These are phyloP conservation scores for Barnettozyma pratensis DNA, from an alignment of 805 yeast genomes.

Conservation along the genomic window DNA sequence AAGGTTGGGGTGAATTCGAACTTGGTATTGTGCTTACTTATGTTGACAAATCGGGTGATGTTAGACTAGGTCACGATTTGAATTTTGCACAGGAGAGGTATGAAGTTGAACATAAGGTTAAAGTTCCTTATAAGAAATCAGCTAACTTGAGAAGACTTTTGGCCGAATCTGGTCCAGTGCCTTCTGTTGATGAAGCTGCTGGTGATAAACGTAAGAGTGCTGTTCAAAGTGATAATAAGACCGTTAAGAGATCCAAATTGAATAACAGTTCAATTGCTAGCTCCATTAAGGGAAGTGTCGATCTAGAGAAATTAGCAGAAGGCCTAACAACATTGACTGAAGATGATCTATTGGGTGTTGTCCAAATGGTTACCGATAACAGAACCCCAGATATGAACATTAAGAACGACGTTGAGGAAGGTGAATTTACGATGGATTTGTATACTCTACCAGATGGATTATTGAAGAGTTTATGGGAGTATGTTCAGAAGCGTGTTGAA, in stretches of 20 bases:
- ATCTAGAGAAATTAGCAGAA: conserved; percentile 85
- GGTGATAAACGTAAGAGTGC: conserved; percentile 36
- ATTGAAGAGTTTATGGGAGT: conserved; percentile 91
- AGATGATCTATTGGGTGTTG: conserved; percentile 90
- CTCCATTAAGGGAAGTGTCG: conserved; percentile 72
- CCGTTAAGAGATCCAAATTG: conserved; percentile 23
- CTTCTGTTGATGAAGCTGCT: conserved; percentile 36
- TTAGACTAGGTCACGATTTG: conserved; percentile 81
- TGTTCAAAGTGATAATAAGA: conserved; percentile 17
- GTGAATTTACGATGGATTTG: conserved; percentile 95
- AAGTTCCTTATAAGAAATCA: conserved; percentile 66
- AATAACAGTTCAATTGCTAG: conserved; percentile 25
- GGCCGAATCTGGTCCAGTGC: conserved; percentile 79
- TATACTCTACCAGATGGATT: conserved; percentile 88
- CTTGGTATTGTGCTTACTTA: conserved; percentile 72
- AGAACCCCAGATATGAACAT: conserved; percentile 92
- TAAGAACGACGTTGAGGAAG: conserved; percentile 92
- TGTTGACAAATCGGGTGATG: conserved; percentile 84
- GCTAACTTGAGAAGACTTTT: conserved; percentile 63
- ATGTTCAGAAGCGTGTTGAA: conserved; percentile 66
- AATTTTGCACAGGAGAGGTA: conserved; percentile 78
- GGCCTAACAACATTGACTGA: conserved; percentile 84
- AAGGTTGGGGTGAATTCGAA: conserved; percentile 99
- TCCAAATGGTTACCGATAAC: conserved; percentile 96
- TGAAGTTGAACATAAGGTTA: conserved; percentile 69